Base-by-base conservation (phyloP, 805 yeast genomes). In the Ogataea thermomethanolica region DNA sequence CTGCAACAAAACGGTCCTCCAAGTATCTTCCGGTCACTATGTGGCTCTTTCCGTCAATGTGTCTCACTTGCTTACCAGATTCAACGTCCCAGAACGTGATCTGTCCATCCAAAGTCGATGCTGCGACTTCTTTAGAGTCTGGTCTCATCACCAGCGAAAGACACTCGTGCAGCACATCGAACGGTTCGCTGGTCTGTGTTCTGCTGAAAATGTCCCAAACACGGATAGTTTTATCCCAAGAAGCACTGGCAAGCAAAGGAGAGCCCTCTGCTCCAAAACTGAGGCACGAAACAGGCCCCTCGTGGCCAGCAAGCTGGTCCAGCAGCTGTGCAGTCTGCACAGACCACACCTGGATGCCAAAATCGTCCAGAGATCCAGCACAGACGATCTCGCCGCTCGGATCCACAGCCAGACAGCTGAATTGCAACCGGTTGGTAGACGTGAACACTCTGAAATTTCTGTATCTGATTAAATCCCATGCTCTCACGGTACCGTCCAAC, bases 351-450 rank as follows among this genome's bases (percentile, higher is more conserved):
- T 85, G 90, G 44, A 93, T 85, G 43, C 86, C 95, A 64, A 81
- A 93, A 47, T 82, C 84, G 57, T 90, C 96, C 30, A 81, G 70
- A 3, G 96, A 85, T 2, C 96, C 96, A 3, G 97, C 99, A 56
- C 93, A 89, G 2, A 93, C 93, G 37, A 93, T 81, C 64, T 93
- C 99, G 24, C 98, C 99, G 56, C 95, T 84, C 22, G 98, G 96
- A 62, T 93, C 99, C 30, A 89, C 95, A 0, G 98, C 98, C 45
- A 93, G 66, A 38, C 88, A 78, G 37, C 80, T 81, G 64, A 91
- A 93, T 58, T 89, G 96, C 21, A 90, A 70, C 53, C 98, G 73
- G 49, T 81, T 82, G 3, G 96, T 79, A 0, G 97, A 93, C 0
- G 98, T 89, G 59, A 91, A 90, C 0, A 96, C 88, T 53, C 98